Conservation (phyloP, 176 grass and related monocot genomes). For the maize (Zea mays) region Zm-B73-REFERENCE-NAM-5.0 NC_050100.1:66025001-66025500, state of each 20-base stretch:
- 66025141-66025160: constrained; percentile 45
- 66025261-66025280: background rate
- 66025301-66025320: constrained; percentile 24
- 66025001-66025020: background rate
- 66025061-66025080: constrained; percentile 34
- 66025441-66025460: constrained; percentile 87
- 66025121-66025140: constrained; percentile 8
- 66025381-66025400: constrained; percentile 69
- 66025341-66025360: background rate
- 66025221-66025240: constrained; percentile 38
- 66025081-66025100: constrained; percentile 41
- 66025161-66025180: background rate
- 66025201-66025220: constrained; percentile 29
- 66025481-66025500: constrained; percentile 43
- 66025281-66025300: background rate
- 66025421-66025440: constrained; percentile 91
- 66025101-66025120: constrained; percentile 44
- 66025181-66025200: background rate
- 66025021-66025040: background rate
- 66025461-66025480: constrained; percentile 41
- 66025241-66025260: constrained; percentile 16
- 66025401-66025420: constrained; percentile 69
- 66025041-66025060: background rate
- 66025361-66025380: constrained; percentile 19
- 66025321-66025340: constrained; percentile 7